Evolutionary conservation across 2,329 filamentous ascomycete genomes (phyloP).

Genomic region (Alternaria novae-zelandiae): DNA sequence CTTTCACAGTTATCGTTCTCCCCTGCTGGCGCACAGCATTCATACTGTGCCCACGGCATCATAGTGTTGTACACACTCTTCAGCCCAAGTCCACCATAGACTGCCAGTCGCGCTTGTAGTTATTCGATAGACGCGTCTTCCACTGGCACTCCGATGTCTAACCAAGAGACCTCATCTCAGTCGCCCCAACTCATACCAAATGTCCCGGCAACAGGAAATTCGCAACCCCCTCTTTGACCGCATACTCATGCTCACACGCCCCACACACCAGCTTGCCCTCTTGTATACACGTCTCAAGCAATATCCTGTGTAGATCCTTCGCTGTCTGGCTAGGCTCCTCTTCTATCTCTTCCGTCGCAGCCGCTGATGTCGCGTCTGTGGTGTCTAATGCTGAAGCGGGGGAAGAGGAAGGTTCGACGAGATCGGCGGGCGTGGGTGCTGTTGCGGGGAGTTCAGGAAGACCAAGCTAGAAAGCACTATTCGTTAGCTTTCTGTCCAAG

Average conservation of each 20-base stretch:
- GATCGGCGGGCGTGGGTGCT: conserved; percentile 39
- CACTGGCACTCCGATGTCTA: neutral
- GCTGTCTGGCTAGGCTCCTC: conserved; percentile 71
- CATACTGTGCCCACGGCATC: neutral
- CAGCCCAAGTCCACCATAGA: neutral
- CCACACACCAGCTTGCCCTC: conserved; percentile 90
- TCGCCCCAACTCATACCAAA: conserved; percentile 64
- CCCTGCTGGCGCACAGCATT: neutral
- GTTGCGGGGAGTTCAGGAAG: conserved; percentile 71
- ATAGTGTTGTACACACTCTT: neutral
- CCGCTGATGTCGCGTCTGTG: conserved; percentile 43
- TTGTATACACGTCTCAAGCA: conserved; percentile 88
- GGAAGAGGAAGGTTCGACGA: conserved; percentile 26
- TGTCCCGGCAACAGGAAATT: conserved; percentile 96
- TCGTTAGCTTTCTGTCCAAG: neutral
- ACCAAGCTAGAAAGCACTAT: conserved; percentile 65
- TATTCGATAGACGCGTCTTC: neutral
- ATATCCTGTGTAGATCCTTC: conserved; percentile 77
- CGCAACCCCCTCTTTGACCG: conserved; percentile 92
- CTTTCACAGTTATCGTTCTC: neutral
- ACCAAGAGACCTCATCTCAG: neutral
- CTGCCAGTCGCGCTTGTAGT: neutral
- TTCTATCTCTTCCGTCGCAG: conserved; percentile 60
- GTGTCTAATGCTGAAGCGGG: conserved; percentile 4
- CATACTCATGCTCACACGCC: conserved; percentile 92